Conservation (phyloP, 2,329 filamentous ascomycete genomes). For the Huntiella omanensis region DNA sequence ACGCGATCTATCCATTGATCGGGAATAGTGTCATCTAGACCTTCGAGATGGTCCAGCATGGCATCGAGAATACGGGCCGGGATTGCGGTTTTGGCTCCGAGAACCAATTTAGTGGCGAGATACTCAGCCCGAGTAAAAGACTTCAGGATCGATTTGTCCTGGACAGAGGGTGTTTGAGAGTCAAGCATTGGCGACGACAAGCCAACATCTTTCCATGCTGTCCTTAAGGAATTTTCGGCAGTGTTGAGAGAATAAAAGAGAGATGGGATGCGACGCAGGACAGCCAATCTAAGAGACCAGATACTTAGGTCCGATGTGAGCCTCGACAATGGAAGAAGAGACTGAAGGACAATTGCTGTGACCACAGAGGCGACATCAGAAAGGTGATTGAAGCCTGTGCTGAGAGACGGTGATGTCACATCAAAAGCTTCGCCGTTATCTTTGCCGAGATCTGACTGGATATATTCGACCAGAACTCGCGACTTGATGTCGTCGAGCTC, state of each 20-base stretch:
- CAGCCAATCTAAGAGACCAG: constrained; percentile 60
- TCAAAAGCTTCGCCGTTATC: constrained; percentile 19
- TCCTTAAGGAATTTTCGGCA: constrained; percentile 42
- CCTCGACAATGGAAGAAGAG: constrained; percentile 61
- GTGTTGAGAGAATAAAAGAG: constrained; percentile 49
- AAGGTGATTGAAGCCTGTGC: neutral
- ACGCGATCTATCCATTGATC: constrained; percentile 75
- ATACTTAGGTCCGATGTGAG: constrained; percentile 53
- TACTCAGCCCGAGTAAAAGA: constrained; percentile 27
- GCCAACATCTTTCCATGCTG: constrained; percentile 46
- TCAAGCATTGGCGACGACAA: constrained; percentile 12
- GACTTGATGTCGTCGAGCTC: constrained; percentile 77
- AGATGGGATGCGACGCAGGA: constrained; percentile 54
- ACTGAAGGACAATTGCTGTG: constrained; percentile 78
- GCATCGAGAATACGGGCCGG: constrained; percentile 60
- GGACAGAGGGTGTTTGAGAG: neutral
- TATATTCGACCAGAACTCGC: constrained; percentile 68
- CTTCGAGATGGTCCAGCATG: constrained; percentile 76
- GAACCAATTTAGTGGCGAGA: constrained; percentile 37
- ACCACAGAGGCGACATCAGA: constrained; percentile 48
- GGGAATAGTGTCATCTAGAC: constrained; percentile 64
- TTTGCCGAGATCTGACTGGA: constrained; percentile 31
- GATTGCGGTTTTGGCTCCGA: constrained; percentile 50
- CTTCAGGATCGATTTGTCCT: neutral
- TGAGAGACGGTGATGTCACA: constrained; percentile 22